A percentile compares a stretch with the other conserved stretches of the same genome.
Conservation (phyloP, 768 basidiomycete genomes). For the Tulasnella sp. region DNA sequence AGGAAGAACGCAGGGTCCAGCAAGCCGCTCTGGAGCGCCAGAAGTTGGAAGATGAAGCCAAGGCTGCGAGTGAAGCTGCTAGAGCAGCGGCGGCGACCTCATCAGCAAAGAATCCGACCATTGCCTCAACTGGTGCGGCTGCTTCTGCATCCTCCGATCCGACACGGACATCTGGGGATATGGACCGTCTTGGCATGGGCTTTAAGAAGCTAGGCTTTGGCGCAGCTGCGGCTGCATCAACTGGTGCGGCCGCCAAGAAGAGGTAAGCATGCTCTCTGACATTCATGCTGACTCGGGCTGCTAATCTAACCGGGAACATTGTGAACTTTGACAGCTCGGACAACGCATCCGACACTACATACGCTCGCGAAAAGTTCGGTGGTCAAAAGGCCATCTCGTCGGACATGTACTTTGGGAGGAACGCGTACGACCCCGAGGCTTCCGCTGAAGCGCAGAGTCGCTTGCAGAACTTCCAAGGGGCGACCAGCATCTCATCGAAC, state of each 20-base stretch:
- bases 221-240: constrained; percentile 48
- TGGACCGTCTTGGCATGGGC: constrained; percentile 52
- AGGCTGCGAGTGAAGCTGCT: constrained; percentile 24
- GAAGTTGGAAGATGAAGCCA: constrained; percentile 65
- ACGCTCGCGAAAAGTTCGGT: constrained; percentile 85
- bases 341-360: constrained; percentile 50
- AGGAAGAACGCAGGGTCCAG: constrained; percentile 87
- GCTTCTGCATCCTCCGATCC: constrained; percentile 26
- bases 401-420: constrained; percentile 93
- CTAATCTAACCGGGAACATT: too few relatives aligned
- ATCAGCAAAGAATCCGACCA: constrained; percentile 22
- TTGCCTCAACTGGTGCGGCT: constrained; percentile 18
- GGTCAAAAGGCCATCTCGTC: constrained; percentile 92
- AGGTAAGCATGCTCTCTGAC: too few relatives aligned
- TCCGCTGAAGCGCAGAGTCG: constrained; percentile 69
- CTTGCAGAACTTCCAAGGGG: constrained; percentile 77
- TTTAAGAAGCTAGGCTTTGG: constrained; percentile 79
- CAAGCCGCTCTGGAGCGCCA: constrained; percentile 85
- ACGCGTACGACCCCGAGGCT: constrained; percentile 66
- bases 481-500: constrained; percentile 85
- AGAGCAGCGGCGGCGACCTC: constrained; percentile 25
- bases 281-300: too few relatives aligned
- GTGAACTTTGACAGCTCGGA: background rate
- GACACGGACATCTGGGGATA: constrained; percentile 33
- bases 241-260: constrained; percentile 35